Percentiles rank a stretch among this genome's conserved stretches.
Conservation (phyloP, 2,329 filamentous ascomycete species). For the Scleromitrula shiraiana region DNA sequence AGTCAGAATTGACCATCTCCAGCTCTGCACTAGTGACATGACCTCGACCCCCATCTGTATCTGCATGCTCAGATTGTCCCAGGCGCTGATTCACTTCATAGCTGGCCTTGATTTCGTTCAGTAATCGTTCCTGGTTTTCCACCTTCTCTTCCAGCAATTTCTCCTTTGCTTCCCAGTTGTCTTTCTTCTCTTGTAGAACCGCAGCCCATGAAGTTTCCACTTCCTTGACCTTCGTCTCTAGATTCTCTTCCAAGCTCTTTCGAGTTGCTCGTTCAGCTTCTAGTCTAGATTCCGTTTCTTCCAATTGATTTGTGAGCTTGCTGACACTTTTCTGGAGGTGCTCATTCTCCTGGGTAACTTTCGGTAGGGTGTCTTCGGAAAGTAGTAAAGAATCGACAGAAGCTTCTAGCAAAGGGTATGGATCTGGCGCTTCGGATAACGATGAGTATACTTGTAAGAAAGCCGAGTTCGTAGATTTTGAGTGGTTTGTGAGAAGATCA, state of each 20-base stretch:
- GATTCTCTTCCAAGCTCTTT: constrained; percentile 65
- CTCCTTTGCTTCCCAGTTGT: constrained; percentile 95
- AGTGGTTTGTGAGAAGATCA: constrained; percentile 90
- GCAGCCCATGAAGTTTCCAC: constrained; percentile 85
- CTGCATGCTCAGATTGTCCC: constrained; percentile 59
- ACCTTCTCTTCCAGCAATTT: constrained; percentile 85
- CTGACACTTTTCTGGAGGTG: constrained; percentile 74
- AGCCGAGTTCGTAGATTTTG: constrained; percentile 85
- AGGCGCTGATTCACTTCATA: constrained; percentile 94
- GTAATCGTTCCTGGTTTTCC: constrained; percentile 82
- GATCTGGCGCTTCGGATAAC: constrained; percentile 90
- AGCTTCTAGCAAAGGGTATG: constrained; percentile 91
- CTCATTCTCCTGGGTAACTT: constrained; percentile 79
- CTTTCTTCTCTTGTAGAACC: constrained; percentile 84
- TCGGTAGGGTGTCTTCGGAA: constrained; percentile 86
- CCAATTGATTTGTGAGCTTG: constrained; percentile 70
- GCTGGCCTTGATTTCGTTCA: constrained; percentile 93
- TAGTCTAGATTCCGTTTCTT: constrained; percentile 73
- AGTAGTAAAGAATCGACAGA: constrained; percentile 90
- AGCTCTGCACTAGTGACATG: constrained; percentile 81
- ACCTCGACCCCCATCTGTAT: constrained; percentile 47
- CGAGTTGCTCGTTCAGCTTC: constrained; percentile 67
- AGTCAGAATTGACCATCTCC: constrained; percentile 84
- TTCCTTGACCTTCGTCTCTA: constrained; percentile 78
- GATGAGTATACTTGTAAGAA: constrained; percentile 91